phyloP scores from a whole-genome alignment of 345 rosid species.

The Noccaea bulbosa region DNA sequence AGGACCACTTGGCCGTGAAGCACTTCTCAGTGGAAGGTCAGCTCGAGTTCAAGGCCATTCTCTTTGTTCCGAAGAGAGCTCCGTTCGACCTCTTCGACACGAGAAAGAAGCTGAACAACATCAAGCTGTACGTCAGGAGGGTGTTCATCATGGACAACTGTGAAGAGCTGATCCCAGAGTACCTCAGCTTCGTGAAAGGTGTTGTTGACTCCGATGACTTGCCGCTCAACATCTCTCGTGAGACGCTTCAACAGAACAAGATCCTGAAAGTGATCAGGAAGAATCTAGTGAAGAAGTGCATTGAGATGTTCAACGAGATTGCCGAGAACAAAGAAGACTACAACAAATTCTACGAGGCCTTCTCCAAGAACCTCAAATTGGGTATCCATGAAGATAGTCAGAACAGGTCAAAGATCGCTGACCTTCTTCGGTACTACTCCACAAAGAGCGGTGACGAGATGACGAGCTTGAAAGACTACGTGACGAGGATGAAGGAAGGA shows the following conservation, averaged over 20 bases:
- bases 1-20: slow-evolving; percentile 81
- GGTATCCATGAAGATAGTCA: slow-evolving; percentile 92
- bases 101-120: slow-evolving; percentile 82
- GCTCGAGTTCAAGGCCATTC: slow-evolving; percentile 87
- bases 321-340: slow-evolving; percentile 90
- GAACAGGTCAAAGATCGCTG: slow-evolving; percentile 78
- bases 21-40: slow-evolving; percentile 94
- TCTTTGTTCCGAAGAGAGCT: slow-evolving; percentile 81
- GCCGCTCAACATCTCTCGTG: slow-evolving; percentile 94
- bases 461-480: slow-evolving; percentile 86
- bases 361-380: slow-evolving; percentile 84
- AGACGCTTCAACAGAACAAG: slow-evolving; percentile 89
- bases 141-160: slow-evolving; percentile 97
- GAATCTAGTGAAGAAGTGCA: slow-evolving; percentile 87
- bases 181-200: slow-evolving; percentile 80
- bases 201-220: slow-evolving; percentile 92
- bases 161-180: slow-evolving; percentile 84
- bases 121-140: slow-evolving; percentile 82
- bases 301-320: slow-evolving; percentile 90
- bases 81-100: slow-evolving; percentile 91
- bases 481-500: slow-evolving; percentile 90
- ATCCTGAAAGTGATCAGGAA: slow-evolving; percentile 92
- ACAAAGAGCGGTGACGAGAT: slow-evolving; percentile 82
- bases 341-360: slow-evolving; percentile 79
- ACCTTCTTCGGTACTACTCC: slow-evolving; percentile 75